phyloP scores from a whole-genome alignment of 73 alveolate genomes.

The Paramecium sonneborni region DNA sequence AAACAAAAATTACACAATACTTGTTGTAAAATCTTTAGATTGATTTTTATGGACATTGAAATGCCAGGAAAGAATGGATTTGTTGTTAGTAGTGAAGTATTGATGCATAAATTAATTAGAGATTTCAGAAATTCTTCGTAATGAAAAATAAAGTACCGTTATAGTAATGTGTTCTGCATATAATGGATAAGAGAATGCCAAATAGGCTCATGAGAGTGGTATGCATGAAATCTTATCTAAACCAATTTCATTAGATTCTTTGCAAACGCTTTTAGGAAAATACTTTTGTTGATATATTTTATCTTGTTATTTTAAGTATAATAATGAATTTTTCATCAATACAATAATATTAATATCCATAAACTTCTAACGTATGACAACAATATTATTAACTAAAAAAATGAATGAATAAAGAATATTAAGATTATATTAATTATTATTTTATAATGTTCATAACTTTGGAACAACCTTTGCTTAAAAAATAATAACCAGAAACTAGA shows the following conservation, averaged over 20 bases:
- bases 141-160: neutral
- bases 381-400: no score
- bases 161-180: conserved; percentile 47
- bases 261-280: neutral
- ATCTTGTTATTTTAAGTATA: neutral
- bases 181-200: conserved; percentile 14
- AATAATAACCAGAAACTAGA: neutral
- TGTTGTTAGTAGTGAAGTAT: conserved; percentile 13
- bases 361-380: no score
- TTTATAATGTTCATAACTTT: neutral
- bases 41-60: conserved; percentile 45
- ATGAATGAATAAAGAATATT: no score
- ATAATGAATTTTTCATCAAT: no score
- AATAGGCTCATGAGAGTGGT: conserved; percentile 30
- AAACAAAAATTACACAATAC: neutral
- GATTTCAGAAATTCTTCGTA: neutral
- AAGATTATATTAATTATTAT: neutral
- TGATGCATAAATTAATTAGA: neutral
- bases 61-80: conserved; percentile 54
- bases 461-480: neutral
- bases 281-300: conserved; percentile 4
- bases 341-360: no score
- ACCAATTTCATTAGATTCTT: conserved; percentile 9
- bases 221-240: conserved; percentile 12
- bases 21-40: neutral